Evolutionary conservation across 2,329 filamentous ascomycete genomes (phyloP).

Genomic region (Neonectria neomacrospora): DNA sequence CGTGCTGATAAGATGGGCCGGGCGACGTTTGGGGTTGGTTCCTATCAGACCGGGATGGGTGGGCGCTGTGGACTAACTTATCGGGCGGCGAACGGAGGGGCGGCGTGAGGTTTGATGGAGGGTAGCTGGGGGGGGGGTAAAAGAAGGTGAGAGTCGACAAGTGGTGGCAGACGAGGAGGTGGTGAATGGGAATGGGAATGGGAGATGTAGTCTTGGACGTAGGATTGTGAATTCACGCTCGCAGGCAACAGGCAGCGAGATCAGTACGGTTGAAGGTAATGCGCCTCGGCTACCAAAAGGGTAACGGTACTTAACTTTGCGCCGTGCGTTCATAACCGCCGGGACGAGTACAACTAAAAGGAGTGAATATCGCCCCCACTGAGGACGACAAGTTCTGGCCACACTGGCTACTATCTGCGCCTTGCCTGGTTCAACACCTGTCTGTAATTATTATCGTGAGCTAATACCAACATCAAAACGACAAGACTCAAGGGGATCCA

Average conservation of each 20-base stretch:
- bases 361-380: neutral
- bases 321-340: neutral
- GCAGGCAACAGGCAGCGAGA: neutral
- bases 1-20: conserved; percentile 17
- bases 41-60: conserved; percentile 9
- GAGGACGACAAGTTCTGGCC: no score
- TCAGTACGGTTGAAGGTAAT: neutral
- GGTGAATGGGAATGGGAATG: neutral
- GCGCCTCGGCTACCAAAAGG: neutral
- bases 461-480: neutral
- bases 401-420: neutral
- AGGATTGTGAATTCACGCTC: conserved; percentile 5
- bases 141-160: conserved; percentile 1
- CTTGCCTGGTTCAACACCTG: neutral
- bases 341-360: neutral
- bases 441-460: neutral
- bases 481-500: conserved; percentile 4
- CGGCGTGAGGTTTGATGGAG: neutral
- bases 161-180: neutral
- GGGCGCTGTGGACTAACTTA: neutral
- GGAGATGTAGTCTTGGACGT: neutral
- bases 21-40: neutral
- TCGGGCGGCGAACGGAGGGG: conserved; percentile 4
- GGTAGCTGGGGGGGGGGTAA: neutral
- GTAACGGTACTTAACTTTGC: conserved; percentile 1